Evolutionary conservation across 148 eudicot species (phyloP), one percentile per base, ranked within the genome.

Genomic region (Polygonum maritimum): DNA sequence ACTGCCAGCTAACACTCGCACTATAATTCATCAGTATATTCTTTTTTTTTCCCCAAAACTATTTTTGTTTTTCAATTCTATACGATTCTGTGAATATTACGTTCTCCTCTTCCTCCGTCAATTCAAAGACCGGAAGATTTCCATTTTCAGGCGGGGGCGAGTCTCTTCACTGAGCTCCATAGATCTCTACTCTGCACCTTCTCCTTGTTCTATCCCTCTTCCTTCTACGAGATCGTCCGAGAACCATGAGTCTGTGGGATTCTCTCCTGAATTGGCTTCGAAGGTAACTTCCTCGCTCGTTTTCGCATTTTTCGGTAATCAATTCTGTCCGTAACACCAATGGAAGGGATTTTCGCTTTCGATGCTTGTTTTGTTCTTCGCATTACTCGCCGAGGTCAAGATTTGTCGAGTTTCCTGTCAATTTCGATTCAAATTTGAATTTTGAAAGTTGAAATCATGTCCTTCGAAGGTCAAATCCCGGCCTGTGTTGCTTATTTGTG

Each of bases 221-320:
- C 22, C 21, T n/a, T 38, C 44, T 38, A 22, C 71, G 44, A 26
- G 22, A 48, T 71, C 55, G 12, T 58, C 33, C 7, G 16, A 12
- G 2, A 57, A 78, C 22, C 18, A 87, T 88, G 91, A 87, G 87
- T 82, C 71, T 88, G 18, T 86, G 88, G 88, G 91, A 88, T 74
- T 87, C 91, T 77, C 82, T 88, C 78, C 87, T 88, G 58, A 86
- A 88, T 82, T 88, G 91, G 91, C 91, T 88, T 63, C 79, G 91
- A 85, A 88, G 91, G 91, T 88, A 62, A n/a, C 19, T n/a, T n/a
- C 44, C 21, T 49, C 49, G 9, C 41, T 62, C 22, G 3, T 47
- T 73, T 16, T 9, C 48, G 22, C 22, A 11, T 80, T 19, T 72
- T 80, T 63, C 1, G 69, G 15, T 60, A 78, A 5, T 35, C 31